These are phyloP conservation scores for Arthrinium phaeospermum DNA, from an alignment of 2,329 filamentous ascomycete species.

Conservation along the genomic window DNA sequence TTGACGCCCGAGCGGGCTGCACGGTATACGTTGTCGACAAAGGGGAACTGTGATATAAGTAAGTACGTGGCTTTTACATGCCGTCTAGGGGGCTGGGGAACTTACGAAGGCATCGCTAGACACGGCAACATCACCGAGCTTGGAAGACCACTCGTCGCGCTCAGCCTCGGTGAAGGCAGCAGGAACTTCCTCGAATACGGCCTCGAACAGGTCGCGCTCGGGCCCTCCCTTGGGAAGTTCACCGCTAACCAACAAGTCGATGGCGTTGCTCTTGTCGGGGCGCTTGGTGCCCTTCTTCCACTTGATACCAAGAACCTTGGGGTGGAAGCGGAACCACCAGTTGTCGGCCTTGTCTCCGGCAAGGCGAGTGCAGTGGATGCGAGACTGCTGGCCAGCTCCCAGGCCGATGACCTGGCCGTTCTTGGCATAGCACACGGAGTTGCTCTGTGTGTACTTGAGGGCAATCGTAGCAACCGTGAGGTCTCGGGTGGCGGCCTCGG, in stretches of 20 bases:
- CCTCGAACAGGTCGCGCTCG: conserved; percentile 87
- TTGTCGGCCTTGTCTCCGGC: conserved; percentile 98
- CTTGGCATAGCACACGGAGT: conserved; percentile 96
- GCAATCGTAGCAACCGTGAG: conserved; percentile 95
- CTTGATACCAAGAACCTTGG: conserved; percentile 83
- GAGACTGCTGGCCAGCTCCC: conserved; percentile 94
- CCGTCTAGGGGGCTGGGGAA: background rate
- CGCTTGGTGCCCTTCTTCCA: conserved; percentile 99
- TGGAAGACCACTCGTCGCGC: conserved; percentile 82
- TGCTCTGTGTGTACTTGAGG: conserved; percentile 98
- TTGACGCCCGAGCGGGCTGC: conserved; percentile 87
- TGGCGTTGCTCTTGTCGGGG: conserved; percentile 96
- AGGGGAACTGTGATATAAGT: conserved; percentile 74
- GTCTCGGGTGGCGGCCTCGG: conserved; percentile 84
- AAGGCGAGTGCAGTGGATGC: conserved; percentile 97
- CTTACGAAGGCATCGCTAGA: conserved; percentile 95
- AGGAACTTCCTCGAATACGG: conserved; percentile 88
- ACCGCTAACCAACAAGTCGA: conserved; percentile 91
- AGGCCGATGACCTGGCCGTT: conserved; percentile 94
- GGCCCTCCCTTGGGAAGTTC: conserved; percentile 82
- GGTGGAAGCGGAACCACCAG: conserved; percentile 99
- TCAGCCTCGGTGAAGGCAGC: conserved; percentile 82
- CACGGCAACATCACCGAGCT: conserved; percentile 82
- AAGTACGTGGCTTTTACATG: background rate
- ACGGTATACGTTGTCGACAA: conserved; percentile 97